Base-by-base conservation (phyloP, 2,329 filamentous ascomycete genomes). In the Pestalotiopsis sp. region DNA sequence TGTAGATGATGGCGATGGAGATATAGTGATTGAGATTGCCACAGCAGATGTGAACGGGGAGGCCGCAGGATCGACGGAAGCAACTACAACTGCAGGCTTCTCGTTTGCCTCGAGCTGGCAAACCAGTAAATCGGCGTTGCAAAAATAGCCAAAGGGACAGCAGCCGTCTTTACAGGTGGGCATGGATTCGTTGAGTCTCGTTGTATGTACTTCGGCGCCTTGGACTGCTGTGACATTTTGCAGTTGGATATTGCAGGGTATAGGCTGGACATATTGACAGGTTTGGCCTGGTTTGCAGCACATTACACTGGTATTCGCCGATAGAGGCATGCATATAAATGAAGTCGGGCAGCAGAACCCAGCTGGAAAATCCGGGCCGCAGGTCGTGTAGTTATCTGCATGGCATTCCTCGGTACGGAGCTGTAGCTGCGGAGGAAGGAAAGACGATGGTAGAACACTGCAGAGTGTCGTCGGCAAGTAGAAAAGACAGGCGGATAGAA, bases 71-170 rank as follows among this genome's bases (percentile, higher is more conserved):
- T 3, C 27, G 27, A 27, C 27, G 6, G 23, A 23, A 4, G 17
- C 9, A 11, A 38, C 58, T 39, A 20, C 17, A 20, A 55, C 59
- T 36, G 31, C 31, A 36, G 31, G 31, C 31, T 36, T 36, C 38
- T 49, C 55, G 20, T 60, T 25, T n/a, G 60, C 25, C n/a, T 62
- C 58, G 38, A 39, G 31, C 58, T 64, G 49, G 23, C 66, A 68
- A 52, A 49, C 6, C 25, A 12, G 7, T 9, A 36, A 7, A 25
- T 61, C 31, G 2, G 3, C n/a, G 31, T 70, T 66, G 31, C 71
- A 72, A 1, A 23, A 25, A 57, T 71, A 72, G 3, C 73, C 73
- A 11, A 72, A 71, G 2, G 73, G 73, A 49, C 73, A 74, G 61
- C 73, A 74, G 25, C 39, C 38, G 5, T 59, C 23, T 11, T 67